Base-by-base conservation (phyloP, 352 stramenopile species). In the Phytopythium kandeliae region DNA sequence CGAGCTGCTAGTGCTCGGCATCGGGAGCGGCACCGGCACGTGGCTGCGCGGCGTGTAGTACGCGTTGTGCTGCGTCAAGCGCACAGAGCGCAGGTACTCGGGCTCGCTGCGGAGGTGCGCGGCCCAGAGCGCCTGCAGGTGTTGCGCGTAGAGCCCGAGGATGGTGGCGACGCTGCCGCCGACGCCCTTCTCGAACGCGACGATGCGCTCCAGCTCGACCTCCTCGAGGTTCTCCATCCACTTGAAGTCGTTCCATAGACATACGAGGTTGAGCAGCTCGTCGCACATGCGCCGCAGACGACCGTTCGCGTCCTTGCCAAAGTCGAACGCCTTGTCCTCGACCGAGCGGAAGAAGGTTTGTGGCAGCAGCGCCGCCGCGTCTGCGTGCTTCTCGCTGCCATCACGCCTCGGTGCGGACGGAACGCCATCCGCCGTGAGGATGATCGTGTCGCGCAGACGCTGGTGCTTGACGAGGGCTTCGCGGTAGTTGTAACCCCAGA, bases 181-280 rank as follows among this genome's bases (percentile, higher is more conserved):
- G 26, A 88, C 71, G 15, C 81, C 62, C 0, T 56, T 48, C 58
- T 90, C 77, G n/a, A 90, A 90, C 34, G 63, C 55, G 2, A 83
- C 34, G 2, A 90, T 72, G 2, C 73, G 62, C 26, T 83, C 74
- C 8, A 81, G 46, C 10, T 67, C 60, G 22, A 85, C 41, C 10
- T 48, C 54, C 36, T 80, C 59, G 3, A 88, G 54, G 46, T 75
- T 71, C 30, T 88, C 72, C 1, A 69, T 71, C 76, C 77, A 88
- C 35, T 86, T 80, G 50, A 90, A 86, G 56, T 90, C 77, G 43
- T 88, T 88, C 79, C 79, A 90, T 19, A 86, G 42, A 40, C 73
- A 88, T 24, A 90, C 72, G 26, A 90, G 80, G 17, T 74, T 82
- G 5, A 88, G 51, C 21, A 90, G 55, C 46, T 90, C 76, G 47